These are phyloP conservation scores for Cucurbita pepo DNA, from an alignment of 306 rosid genomes.

Conservation along the genomic window DNA sequence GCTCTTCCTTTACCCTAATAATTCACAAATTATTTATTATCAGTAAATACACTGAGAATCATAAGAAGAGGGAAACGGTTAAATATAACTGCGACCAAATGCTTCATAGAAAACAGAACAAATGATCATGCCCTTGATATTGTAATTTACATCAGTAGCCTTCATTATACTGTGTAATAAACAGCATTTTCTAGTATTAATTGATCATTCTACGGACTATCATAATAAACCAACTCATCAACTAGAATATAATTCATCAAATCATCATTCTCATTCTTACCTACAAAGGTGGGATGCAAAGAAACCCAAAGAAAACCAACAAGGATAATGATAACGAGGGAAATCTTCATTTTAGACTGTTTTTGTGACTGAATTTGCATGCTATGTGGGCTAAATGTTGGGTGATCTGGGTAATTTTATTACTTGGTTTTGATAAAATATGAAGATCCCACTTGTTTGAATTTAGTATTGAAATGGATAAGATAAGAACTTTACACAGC, in stretches of 20 bases:
- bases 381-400: not conserved
- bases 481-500: not conserved
- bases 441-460: not conserved
- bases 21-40: not conserved
- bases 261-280: not conserved
- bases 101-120: not conserved
- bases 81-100: not conserved
- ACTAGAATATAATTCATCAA: not conserved
- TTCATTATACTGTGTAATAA: not conserved
- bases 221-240: not conserved
- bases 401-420: not conserved
- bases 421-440: not conserved
- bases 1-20: conserved; percentile 87
- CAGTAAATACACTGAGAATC: not conserved
- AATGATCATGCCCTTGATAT: not conserved
- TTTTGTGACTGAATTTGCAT: not conserved
- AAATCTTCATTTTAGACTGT: not conserved
- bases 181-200: not conserved
- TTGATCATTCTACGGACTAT: not conserved
- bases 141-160: not conserved
- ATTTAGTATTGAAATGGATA: not conserved
- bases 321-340: not conserved
- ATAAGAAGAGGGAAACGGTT: not conserved
- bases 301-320: not conserved
- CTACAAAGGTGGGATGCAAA: not conserved